phyloP scores from a whole-genome alignment of 441 rosid genomes.

The Populus hybrid region DNA sequence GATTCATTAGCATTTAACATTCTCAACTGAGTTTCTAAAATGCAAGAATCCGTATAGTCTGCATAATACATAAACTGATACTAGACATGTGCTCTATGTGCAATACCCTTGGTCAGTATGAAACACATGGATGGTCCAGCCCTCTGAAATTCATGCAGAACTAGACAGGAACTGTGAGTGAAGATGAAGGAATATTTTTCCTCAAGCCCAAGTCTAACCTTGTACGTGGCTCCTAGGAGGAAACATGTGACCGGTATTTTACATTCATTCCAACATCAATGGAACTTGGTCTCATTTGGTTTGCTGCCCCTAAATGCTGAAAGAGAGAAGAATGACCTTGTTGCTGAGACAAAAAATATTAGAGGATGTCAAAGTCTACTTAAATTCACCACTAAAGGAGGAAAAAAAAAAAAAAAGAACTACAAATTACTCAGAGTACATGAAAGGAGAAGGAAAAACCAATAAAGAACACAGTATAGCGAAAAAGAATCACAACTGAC shows the following conservation, averaged over 20 bases:
- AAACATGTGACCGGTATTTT: neutral
- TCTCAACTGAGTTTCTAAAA: neutral
- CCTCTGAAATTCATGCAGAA: neutral
- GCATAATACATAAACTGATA: neutral
- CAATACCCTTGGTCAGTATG: neutral
- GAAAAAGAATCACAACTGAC: conserved; percentile 8
- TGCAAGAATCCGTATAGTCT: neutral
- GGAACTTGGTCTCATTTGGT: no score
- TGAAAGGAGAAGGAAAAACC: neutral
- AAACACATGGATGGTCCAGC: neutral
- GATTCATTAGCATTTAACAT: conserved; percentile 13
- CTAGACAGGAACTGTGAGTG: neutral
- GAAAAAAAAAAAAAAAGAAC: neutral
- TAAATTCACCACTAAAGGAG: neutral
- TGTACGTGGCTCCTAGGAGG: neutral
- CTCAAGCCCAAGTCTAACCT: neutral
- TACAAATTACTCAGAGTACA: neutral
- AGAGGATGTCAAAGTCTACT: conserved; percentile 12
- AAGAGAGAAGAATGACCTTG: conserved; percentile 75
- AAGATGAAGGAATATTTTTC: neutral
- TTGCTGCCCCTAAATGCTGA: conserved; percentile 70
- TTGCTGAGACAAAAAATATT: conserved; percentile 36
- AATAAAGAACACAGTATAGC: neutral
- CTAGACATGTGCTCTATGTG: neutral
- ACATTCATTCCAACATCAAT: conserved; percentile 14